These are phyloP conservation scores for Acrodontium crateriforme DNA, from an alignment of 2,329 filamentous ascomycete genomes.

Conservation along the genomic window DNA sequence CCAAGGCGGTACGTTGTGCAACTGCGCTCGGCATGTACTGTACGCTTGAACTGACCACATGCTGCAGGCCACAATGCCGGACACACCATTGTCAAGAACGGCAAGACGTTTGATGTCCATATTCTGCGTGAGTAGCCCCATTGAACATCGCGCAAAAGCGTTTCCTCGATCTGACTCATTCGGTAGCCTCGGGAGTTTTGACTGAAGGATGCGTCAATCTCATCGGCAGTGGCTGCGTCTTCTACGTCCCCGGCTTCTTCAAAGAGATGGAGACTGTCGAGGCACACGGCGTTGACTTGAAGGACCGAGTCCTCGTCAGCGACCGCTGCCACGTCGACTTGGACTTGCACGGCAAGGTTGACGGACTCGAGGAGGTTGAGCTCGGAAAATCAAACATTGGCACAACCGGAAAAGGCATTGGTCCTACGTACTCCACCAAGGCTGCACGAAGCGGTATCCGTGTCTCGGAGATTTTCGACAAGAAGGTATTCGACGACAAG, in stretches of 20 bases:
- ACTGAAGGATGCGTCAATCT: conserved; percentile 59
- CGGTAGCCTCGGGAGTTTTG: conserved; percentile 55
- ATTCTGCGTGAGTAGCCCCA: conserved; percentile 34
- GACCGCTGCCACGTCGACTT: conserved; percentile 52
- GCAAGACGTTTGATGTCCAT: conserved; percentile 41
- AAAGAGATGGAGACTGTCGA: conserved; percentile 48
- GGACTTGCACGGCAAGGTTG: conserved; percentile 52
- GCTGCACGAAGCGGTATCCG: conserved; percentile 52
- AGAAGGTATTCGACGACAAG: conserved; percentile 51
- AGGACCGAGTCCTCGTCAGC: conserved; percentile 48
- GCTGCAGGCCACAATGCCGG: conserved; percentile 51
- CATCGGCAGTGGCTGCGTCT: conserved; percentile 52
- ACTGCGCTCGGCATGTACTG: too few species aligned
- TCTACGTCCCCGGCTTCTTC: conserved; percentile 56
- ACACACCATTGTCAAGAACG: conserved; percentile 31
- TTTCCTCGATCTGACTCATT: too few species aligned
- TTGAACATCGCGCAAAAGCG: too few species aligned
- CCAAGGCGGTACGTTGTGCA: too few species aligned
- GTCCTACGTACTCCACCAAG: conserved; percentile 50
- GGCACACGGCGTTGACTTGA: conserved; percentile 45
- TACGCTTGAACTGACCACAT: too few species aligned
- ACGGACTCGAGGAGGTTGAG: conserved; percentile 48
- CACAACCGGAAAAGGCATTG: conserved; percentile 34
- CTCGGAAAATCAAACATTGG: conserved; percentile 37
- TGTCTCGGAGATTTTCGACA: conserved; percentile 54